These are phyloP conservation scores for Nakazawaea peltata DNA, from an alignment of 805 yeast species.

Conservation along the genomic window DNA sequence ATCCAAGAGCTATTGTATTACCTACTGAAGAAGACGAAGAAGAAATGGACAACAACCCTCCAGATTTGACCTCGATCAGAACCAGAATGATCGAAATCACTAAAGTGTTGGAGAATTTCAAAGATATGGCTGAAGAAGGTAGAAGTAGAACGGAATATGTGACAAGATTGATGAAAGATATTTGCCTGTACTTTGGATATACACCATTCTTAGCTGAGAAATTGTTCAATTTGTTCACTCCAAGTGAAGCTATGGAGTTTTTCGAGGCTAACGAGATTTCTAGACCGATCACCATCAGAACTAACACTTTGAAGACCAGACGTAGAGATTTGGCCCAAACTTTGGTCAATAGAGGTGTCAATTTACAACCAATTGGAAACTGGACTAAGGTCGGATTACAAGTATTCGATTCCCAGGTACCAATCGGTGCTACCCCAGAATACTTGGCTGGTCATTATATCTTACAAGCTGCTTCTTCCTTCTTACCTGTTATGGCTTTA, in stretches of 20 bases:
- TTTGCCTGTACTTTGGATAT: constrained; percentile 91
- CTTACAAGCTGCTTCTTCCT: constrained; percentile 96
- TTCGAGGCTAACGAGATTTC: constrained; percentile 98
- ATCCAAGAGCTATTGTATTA: constrained; percentile 71
- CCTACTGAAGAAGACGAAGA: constrained; percentile 65
- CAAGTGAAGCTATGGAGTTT: constrained; percentile 95
- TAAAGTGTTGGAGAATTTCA: constrained; percentile 87
- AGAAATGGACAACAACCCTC: constrained; percentile 41
- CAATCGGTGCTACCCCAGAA: constrained; percentile 99
- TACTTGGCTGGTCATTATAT: constrained; percentile 97
- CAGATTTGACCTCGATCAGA: constrained; percentile 75
- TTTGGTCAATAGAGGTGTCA: constrained; percentile 92
- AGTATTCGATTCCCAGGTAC: constrained; percentile 97
- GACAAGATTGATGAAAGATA: constrained; percentile 73
- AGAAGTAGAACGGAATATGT: constrained; percentile 78
- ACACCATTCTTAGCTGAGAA: constrained; percentile 89
- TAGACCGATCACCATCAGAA: constrained; percentile 93
- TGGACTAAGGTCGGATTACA: constrained; percentile 99
- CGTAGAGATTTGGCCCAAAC: constrained; percentile 95
- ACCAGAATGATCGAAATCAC: constrained; percentile 94
- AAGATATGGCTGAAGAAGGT: constrained; percentile 75
- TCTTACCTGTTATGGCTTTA: constrained; percentile 95
- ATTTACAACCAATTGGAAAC: constrained; percentile 90
- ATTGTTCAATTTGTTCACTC: constrained; percentile 83
- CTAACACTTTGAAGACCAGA: constrained; percentile 92